Base-by-base conservation (phyloP, 2,329 filamentous ascomycete genomes). In the Biscogniauxia mediterranea region DNA sequence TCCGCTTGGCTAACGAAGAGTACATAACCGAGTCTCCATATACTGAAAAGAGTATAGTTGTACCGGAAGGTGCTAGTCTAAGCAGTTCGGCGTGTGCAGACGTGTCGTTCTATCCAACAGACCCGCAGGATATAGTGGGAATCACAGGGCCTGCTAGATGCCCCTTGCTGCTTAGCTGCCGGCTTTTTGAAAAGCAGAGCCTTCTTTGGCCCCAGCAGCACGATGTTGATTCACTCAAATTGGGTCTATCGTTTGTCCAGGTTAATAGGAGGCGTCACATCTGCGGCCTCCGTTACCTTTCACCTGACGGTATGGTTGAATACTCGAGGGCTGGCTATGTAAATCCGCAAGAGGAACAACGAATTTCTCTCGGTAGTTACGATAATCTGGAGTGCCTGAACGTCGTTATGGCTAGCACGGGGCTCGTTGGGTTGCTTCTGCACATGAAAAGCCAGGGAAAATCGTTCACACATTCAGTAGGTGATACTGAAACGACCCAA, bases 191-290 rank as follows among this genome's bases (percentile, higher is more conserved):
- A 42, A 58, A 46, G 54, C 63, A 66, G 20, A 53, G 19, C 23
- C 46, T 68, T 6, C 21, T 25, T 19, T 63, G 60, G 56, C 56
- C 63, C 19, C 21, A 55, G 11, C 7, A 9, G 23, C 13, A 15
- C 21, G 46, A 54, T 2, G 21, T 13, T 53, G 42, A 54, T 28
- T n/a, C 54, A 8, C 49, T 61, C 20, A 51, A 11, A 15, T 26
- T 70, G 46, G 61, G 60, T 19, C 54, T 61, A 53, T 66, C 68
- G 11, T 64, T 58, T 53, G 23, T 67, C 15, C 53, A 55, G n/a
- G 58, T 54, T 1, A 60, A 60, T 32, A 57, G 54, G 8, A 60
- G 55, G 42, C 54, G 56, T n/a, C 65, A 64, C 42, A 62, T 70
- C n/a, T 65, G 61, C 52, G 66, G 68, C 19, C 49, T 70, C 11